Percentiles rank a stretch among this genome's conserved stretches.
phyloP scores from a whole-genome alignment of 2,329 filamentous ascomycete genomes.

The Karstenula rhodostoma region DNA sequence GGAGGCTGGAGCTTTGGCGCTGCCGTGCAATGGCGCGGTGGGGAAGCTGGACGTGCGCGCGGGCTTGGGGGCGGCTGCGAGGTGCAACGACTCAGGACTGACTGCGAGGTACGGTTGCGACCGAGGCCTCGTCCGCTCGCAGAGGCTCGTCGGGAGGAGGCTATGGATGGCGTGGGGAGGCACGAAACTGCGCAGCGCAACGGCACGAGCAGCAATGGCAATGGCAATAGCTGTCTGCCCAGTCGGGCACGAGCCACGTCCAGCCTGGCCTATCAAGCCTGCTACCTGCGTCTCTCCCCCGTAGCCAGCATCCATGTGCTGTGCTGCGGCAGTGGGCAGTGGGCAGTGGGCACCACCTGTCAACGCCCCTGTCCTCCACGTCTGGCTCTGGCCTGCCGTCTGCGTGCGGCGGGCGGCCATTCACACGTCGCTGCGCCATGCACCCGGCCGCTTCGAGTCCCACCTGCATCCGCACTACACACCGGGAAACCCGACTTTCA shows the following conservation, averaged over 20 bases:
- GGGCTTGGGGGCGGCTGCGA: conserved; percentile 13
- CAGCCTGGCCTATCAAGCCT: conserved; percentile 5
- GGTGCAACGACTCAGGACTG: neutral
- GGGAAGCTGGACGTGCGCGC: conserved; percentile 31
- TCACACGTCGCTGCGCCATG: neutral
- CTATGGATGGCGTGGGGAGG: conserved; percentile 4
- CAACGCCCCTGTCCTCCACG: neutral
- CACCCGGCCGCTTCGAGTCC: conserved; percentile 12
- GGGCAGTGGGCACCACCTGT: conserved; percentile 10
- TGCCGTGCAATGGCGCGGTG: conserved; percentile 11
- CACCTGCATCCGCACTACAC: neutral
- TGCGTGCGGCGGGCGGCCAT: conserved; percentile 1
- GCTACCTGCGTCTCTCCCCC: neutral
- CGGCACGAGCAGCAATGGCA: neutral
- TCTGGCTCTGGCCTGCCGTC: neutral
- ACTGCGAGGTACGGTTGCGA: neutral
- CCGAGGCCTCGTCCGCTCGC: neutral
- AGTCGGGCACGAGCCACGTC: conserved; percentile 9
- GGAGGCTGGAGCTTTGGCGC: conserved; percentile 11
- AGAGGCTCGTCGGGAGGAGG: conserved; percentile 1
- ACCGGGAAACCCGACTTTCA: conserved; percentile 7
- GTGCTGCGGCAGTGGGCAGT: too few species aligned
- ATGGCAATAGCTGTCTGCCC: neutral
- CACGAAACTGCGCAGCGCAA: neutral
- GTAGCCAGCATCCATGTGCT: too few species aligned